Percentiles rank a stretch among this genome's conserved stretches.
Evolutionary conservation across 2,329 filamentous ascomycete genomes (phyloP).

Genomic region (Hypoxylon sp.): DNA sequence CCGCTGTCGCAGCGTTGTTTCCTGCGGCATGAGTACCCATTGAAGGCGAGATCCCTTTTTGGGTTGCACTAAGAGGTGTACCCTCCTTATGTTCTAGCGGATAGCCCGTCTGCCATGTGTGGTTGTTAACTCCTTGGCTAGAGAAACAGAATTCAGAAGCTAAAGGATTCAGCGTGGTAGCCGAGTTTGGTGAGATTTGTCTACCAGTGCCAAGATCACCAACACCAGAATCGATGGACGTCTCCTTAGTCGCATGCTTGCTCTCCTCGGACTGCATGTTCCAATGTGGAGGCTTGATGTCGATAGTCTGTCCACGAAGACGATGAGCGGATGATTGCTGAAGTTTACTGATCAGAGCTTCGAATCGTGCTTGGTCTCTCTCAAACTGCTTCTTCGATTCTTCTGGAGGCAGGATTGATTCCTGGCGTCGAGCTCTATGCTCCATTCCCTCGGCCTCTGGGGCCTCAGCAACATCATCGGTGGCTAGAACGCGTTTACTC

Average conservation of each 20-base stretch:
- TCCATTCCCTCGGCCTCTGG: background rate
- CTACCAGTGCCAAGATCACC: background rate
- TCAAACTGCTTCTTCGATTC: background rate
- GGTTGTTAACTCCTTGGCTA: background rate
- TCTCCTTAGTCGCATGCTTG: background rate
- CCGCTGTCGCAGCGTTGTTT: background rate
- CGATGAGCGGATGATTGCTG: constrained; percentile 40
- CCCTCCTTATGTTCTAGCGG: background rate
- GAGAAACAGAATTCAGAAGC: constrained; percentile 48
- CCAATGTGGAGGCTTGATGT: constrained; percentile 14
- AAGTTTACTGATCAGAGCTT: constrained; percentile 46
- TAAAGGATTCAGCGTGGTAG: constrained; percentile 46
- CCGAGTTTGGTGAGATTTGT: background rate
- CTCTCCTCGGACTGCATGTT: background rate
- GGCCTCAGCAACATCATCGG: constrained; percentile 19
- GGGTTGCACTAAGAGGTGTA: background rate
- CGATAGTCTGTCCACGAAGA: constrained; percentile 8
- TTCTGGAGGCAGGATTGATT: background rate
- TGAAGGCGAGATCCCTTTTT: background rate
- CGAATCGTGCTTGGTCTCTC: constrained; percentile 36
- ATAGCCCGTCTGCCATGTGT: background rate
- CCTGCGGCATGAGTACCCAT: background rate
- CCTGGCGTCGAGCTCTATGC: background rate
- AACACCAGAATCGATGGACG: background rate
- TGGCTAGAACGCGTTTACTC: constrained; percentile 24